phyloP scores from a whole-genome alignment of 192 early-diverging fungal genomes.

The Coemansia asiatica region DNA sequence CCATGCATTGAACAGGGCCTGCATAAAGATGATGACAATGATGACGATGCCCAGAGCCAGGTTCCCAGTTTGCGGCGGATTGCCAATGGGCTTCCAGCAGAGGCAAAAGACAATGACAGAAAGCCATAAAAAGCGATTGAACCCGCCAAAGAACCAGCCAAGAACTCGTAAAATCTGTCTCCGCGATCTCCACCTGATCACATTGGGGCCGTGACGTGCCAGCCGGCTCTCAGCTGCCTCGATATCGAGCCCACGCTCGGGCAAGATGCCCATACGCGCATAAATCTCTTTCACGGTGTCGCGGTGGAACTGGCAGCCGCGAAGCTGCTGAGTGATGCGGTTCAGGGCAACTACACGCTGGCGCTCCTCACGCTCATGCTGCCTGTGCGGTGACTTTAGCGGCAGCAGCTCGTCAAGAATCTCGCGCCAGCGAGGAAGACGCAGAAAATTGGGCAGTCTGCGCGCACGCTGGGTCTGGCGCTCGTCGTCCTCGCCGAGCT shows the following conservation, averaged over 20 bases:
- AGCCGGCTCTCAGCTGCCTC: constrained; percentile 17
- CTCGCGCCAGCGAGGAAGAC: constrained; percentile 27
- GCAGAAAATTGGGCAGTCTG: constrained; percentile 6
- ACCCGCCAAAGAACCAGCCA: constrained; percentile 66
- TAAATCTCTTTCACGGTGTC: constrained; percentile 20
- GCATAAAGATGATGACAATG: constrained; percentile 65
- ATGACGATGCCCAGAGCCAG: constrained; percentile 62
- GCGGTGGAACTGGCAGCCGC: constrained; percentile 20
- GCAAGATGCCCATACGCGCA: constrained; percentile 25
- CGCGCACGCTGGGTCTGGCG: constrained; percentile 4
- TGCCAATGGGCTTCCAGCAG: constrained; percentile 64
- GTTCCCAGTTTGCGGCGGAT: constrained; percentile 58
- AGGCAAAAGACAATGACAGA: constrained; percentile 65
- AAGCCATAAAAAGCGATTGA: constrained; percentile 69
- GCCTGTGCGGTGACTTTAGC: constrained; percentile 34
- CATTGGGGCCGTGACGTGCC: constrained; percentile 20
- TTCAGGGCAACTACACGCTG: constrained; percentile 22
- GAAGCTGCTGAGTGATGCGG: constrained; percentile 31
- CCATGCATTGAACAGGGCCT: constrained; percentile 68
- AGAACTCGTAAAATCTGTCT: constrained; percentile 1
- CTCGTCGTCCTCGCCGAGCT: constrained; percentile 29
- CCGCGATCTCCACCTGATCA: constrained; percentile 12
- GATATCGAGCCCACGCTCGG: constrained; percentile 20
- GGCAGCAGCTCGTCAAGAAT: constrained; percentile 34
- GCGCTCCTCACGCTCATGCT: constrained; percentile 29